phyloP scores from a whole-genome alignment of 75 land plant species.

The Pinus taeda region DNA sequence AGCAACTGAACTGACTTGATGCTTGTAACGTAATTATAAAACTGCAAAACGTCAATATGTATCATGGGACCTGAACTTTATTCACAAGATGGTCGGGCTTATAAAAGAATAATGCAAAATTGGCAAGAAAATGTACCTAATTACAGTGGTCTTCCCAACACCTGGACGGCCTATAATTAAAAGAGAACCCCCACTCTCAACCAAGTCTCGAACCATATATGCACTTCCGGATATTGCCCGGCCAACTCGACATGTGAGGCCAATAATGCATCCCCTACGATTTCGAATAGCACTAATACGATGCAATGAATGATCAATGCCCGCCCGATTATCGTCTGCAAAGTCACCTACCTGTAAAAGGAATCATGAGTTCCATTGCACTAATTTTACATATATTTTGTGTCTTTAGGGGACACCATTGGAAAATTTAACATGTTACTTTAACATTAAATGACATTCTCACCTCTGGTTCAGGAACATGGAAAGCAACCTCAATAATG shows the following conservation, averaged over 20 bases:
- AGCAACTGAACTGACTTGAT: background rate
- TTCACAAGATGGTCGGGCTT: background rate
- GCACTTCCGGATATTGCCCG: conserved; percentile 91
- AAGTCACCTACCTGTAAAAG: conserved; percentile 82
- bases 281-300: conserved; percentile 92
- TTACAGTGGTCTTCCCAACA: conserved; percentile 94
- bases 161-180: conserved; percentile 96
- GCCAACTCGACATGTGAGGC: conserved; percentile 96
- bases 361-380: background rate
- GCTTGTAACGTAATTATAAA: background rate
- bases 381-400: background rate
- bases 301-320: conserved; percentile 86
- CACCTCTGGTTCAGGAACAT: background rate
- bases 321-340: conserved; percentile 91
- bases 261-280: conserved; percentile 75
- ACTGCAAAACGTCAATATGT: background rate
- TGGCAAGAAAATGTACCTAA: conserved; percentile 46
- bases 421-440: background rate
- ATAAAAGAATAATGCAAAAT: background rate
- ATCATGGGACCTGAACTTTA: background rate
- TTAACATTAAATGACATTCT: background rate
- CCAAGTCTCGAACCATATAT: conserved; percentile 69
- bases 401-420: background rate
- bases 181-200: conserved; percentile 76
- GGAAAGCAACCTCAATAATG: background rate